A percentile compares a stretch with the other conserved stretches of the same genome.
These are phyloP conservation scores for grape (Vitis vinifera) DNA, from an alignment of 164 flowering plant genomes.

Conservation along the genomic window DNA sequence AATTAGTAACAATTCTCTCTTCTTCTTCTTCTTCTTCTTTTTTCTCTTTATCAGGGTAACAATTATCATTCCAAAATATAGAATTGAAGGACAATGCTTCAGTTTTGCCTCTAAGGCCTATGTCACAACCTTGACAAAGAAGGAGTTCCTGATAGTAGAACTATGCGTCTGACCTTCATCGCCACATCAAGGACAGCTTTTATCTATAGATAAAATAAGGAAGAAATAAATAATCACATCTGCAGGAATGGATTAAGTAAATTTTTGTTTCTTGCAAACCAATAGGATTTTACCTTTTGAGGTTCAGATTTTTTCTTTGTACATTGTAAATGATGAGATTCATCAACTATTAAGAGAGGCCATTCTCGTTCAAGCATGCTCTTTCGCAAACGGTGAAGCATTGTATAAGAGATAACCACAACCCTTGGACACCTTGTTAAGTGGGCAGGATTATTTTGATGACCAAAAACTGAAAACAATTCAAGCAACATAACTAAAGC, in stretches of 20 bases:
- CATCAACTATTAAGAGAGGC: constrained; percentile 88
- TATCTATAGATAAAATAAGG: constrained; percentile 41
- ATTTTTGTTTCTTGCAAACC: not conserved
- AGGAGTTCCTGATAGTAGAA: constrained; percentile 95
- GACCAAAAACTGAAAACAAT: constrained; percentile 77
- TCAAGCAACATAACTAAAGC: not conserved
- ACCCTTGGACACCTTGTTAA: constrained; percentile 65
- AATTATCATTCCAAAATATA: not conserved
- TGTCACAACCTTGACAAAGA: constrained; percentile 89
- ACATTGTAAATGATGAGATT: constrained; percentile 89
- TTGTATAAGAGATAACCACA: constrained; percentile 86
- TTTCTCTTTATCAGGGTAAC: not conserved
- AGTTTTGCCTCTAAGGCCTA: constrained; percentile 2
- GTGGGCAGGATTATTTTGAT: constrained; percentile 63
- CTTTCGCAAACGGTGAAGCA: constrained; percentile 73
- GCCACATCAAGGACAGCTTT: constrained; percentile 81
- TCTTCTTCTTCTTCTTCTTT: too few species aligned
- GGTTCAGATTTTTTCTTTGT: constrained; percentile 67
- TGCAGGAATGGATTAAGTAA: constrained; percentile 3
- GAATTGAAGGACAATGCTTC: not conserved
- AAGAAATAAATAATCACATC: not conserved
- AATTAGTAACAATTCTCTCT: not conserved
- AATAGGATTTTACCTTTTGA: constrained; percentile 56
- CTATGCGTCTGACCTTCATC: constrained; percentile 58
- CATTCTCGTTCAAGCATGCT: constrained; percentile 76